Base-by-base conservation (phyloP, 2,329 filamentous ascomycete species). In the Monosporascus sp. region DNA sequence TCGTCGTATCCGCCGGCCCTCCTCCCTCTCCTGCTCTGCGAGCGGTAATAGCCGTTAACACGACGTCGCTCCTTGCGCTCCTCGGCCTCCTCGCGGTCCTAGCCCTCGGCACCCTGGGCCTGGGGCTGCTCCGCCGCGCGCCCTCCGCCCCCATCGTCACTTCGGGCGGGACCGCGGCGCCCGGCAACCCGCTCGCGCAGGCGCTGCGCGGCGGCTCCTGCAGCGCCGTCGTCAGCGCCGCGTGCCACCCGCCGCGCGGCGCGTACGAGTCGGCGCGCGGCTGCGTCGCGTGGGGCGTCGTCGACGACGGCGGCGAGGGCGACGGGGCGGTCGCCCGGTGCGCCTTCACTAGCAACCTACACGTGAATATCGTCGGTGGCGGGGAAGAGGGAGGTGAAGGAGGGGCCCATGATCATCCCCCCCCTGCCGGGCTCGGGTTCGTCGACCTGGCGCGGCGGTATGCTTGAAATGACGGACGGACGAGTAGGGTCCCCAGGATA, bases 161-260 rank as follows among this genome's bases (percentile, higher is more conserved):
- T 52, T 72, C 43, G 43, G 20, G 43, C 22, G 43, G 43, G 20
- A 20, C 70, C 43, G 59, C 62, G 9, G 66, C 67, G 18, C 62
- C 67, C 17, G 76, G 75, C 1, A 81, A 81, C 65, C 78, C 79
- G 22, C 72, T 81, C 24, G 70, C 70, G 20, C 72, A 81, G 24
- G 70, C 70, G 2, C 59, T 81, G 37, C 65, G 62, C 22, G 77
- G 73, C 31, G 78, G 78, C 11, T 69, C 71, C 43, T 81, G 78
- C 66, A 78, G 75, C 55, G 78, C 77, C 8, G 77, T 79, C n/a
- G 62, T 82, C 56, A 75, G 73, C 62, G 72, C 78, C 24, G 65
- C 73, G 49, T 80, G 77, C 63, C 77, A 80, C 52, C 66, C 72
- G 5, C 57, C 63, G 18, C 62, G 60, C 8, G 65, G 65, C 31